Percentiles rank a stretch among this genome's conserved stretches.
phyloP scores from a whole-genome alignment of 345 rosid genomes.

The Arabis alpina region DNA sequence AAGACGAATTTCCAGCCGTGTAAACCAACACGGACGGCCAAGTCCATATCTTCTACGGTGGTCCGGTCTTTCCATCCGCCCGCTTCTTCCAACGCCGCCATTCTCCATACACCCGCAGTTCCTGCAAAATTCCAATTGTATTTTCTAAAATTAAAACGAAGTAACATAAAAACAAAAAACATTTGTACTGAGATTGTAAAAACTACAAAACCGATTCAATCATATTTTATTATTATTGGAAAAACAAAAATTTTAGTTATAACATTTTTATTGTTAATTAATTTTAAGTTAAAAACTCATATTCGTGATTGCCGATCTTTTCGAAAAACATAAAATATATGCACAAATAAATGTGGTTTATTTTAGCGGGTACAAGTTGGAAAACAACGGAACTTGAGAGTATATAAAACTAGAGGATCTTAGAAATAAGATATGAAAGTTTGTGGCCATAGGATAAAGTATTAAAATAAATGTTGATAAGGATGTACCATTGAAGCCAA shows the following conservation, averaged over 20 bases:
- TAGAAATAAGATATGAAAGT: not conserved
- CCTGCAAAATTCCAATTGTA: slow-evolving; percentile 45
- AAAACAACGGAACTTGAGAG: not conserved
- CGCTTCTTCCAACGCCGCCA: slow-evolving; percentile 93
- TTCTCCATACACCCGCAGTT: slow-evolving; percentile 97
- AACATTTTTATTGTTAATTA: too few species aligned
- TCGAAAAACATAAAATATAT: too few species aligned
- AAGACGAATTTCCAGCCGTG: slow-evolving; percentile 96
- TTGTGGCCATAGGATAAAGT: slow-evolving; percentile 12
- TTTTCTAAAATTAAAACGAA: too few species aligned
- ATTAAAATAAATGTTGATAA: slow-evolving; percentile 6
- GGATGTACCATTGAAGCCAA: slow-evolving; percentile 45
- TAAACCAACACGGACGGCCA: slow-evolving; percentile 90
- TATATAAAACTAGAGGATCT: slow-evolving; percentile 2
- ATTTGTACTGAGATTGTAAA: too few species aligned
- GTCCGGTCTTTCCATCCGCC: slow-evolving; percentile 99
- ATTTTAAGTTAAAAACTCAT: too few species aligned
- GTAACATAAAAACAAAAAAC: too few species aligned
- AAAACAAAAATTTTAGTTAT: too few species aligned
- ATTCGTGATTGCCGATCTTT: too few species aligned
- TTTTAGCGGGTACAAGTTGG: not conserved
- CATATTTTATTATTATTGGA: too few species aligned
- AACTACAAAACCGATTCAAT: too few species aligned
- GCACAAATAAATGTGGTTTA: not conserved
- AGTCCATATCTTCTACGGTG: slow-evolving; percentile 99